A percentile compares a stretch with the other conserved stretches of the same genome.
phyloP scores from a whole-genome alignment of 768 basidiomycete species.

The Mycena alexandri region DNA sequence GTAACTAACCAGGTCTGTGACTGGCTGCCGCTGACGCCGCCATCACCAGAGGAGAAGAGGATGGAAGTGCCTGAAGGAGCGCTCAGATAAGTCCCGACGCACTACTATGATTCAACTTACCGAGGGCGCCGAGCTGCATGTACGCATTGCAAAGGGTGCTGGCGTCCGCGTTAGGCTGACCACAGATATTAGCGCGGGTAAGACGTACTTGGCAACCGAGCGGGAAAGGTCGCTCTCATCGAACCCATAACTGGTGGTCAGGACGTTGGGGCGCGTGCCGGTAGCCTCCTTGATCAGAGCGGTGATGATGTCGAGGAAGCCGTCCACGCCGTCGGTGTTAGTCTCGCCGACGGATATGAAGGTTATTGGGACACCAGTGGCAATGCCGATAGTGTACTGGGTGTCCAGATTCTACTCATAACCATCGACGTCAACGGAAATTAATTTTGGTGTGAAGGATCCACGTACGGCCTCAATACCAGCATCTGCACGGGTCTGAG shows the following conservation, averaged over 20 bases:
- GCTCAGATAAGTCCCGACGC: too few relatives aligned
- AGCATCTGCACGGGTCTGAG: conserved; percentile 44
- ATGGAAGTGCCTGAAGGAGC: conserved; percentile 48
- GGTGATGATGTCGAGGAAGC: conserved; percentile 40
- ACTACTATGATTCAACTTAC: too few relatives aligned
- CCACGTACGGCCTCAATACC: conserved; percentile 48
- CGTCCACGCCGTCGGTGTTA: conserved; percentile 44
- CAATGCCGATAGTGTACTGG: conserved; percentile 51
- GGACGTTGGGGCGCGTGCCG: conserved; percentile 35
- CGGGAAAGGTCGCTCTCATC: conserved; percentile 50
- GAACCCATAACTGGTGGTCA: conserved; percentile 41
- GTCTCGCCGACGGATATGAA: conserved; percentile 51
- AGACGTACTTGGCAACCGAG: conserved; percentile 19
- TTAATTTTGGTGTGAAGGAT: neutral
- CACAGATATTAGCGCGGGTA: neutral
- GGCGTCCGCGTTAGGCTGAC: neutral
- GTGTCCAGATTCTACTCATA: conserved; percentile 37
- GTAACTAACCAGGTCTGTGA: conserved; percentile 15
- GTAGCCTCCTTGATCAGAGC: conserved; percentile 30
- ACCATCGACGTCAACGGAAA: too few relatives aligned
- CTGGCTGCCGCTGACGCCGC: conserved; percentile 36
- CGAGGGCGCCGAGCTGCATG: conserved; percentile 55
- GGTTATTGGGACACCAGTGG: conserved; percentile 47
- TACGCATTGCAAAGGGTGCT: conserved; percentile 45
- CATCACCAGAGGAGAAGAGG: conserved; percentile 64